These are phyloP conservation scores for Suhomyces pyralidae DNA, from an alignment of 805 yeast species.

Conservation along the genomic window DNA sequence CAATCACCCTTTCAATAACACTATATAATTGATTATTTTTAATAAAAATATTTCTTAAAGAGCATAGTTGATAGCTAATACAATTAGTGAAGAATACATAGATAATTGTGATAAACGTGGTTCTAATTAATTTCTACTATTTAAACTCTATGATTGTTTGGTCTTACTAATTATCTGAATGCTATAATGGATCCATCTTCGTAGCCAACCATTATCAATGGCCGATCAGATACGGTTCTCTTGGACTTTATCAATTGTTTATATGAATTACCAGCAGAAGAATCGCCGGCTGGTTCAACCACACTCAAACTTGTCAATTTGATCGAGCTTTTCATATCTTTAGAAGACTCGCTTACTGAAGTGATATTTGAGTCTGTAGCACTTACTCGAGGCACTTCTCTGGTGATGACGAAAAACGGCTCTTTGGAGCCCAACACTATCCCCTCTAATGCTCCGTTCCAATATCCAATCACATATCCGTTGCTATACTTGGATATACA, in stretches of 20 bases:
- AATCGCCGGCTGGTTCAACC: neutral
- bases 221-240: conserved; percentile 8
- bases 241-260: conserved; percentile 10
- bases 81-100: too few relatives aligned
- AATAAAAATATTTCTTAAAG: too few relatives aligned
- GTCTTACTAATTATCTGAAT: conserved; percentile 20
- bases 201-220: conserved; percentile 47
- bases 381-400: conserved; percentile 5
- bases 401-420: neutral
- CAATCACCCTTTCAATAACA: too few relatives aligned
- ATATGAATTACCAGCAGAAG: conserved; percentile 3
- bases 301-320: conserved; percentile 8
- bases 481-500: conserved; percentile 10
- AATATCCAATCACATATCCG: conserved; percentile 34
- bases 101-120: too few relatives aligned
- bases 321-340: neutral
- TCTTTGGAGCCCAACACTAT: conserved; percentile 1
- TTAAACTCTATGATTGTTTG: too few relatives aligned
- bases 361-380: neutral
- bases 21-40: too few relatives aligned
- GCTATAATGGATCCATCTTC: conserved; percentile 54
- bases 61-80: too few relatives aligned
- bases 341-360: neutral
- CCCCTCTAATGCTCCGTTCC: conserved; percentile 50
- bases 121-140: too few relatives aligned